Evolutionary conservation across 2,329 filamentous ascomycete species (phyloP).

Genomic region (Paradendryphiella salina): DNA sequence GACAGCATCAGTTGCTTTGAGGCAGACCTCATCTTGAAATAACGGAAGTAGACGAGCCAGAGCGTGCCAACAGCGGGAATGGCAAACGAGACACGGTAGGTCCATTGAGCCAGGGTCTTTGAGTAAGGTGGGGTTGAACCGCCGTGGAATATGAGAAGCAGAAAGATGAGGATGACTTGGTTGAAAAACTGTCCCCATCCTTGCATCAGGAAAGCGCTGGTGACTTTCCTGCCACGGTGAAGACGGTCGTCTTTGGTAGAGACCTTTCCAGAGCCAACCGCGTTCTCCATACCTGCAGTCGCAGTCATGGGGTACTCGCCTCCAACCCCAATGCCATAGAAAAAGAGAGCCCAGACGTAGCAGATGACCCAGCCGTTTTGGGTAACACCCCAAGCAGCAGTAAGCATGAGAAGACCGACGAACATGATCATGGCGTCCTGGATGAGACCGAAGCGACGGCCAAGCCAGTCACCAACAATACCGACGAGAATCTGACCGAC

Average conservation of each 20-base stretch:
- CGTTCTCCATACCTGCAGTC: slow-evolving; percentile 91
- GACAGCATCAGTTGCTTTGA: slow-evolving; percentile 78
- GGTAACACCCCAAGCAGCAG: slow-evolving; percentile 82
- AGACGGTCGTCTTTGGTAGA: slow-evolving; percentile 92
- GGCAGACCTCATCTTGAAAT: slow-evolving; percentile 89
- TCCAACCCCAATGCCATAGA: slow-evolving; percentile 75
- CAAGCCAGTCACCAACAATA: slow-evolving; percentile 77
- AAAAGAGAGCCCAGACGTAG: slow-evolving; percentile 93
- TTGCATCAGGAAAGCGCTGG: slow-evolving; percentile 96
- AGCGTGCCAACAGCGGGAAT: slow-evolving; percentile 87
- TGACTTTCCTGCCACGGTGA: slow-evolving; percentile 94
- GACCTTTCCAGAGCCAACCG: slow-evolving; percentile 79
- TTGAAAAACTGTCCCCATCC: slow-evolving; percentile 97
- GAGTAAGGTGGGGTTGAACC: slow-evolving; percentile 76
- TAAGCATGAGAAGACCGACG: slow-evolving; percentile 86
- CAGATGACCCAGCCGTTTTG: slow-evolving; percentile 96
- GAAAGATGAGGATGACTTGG: slow-evolving; percentile 83
- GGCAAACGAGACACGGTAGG: slow-evolving; percentile 89
- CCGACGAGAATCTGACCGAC: slow-evolving; percentile 85
- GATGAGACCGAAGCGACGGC: slow-evolving; percentile 91
- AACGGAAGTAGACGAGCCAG: slow-evolving; percentile 95
- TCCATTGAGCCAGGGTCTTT: slow-evolving; percentile 77
- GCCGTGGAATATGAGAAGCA: slow-evolving; percentile 86
- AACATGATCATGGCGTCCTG: slow-evolving; percentile 97
- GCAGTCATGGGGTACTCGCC: slow-evolving; percentile 97